Conservation (phyloP, 805 yeast species). For the Saturnispora serradocipensis region DNA sequence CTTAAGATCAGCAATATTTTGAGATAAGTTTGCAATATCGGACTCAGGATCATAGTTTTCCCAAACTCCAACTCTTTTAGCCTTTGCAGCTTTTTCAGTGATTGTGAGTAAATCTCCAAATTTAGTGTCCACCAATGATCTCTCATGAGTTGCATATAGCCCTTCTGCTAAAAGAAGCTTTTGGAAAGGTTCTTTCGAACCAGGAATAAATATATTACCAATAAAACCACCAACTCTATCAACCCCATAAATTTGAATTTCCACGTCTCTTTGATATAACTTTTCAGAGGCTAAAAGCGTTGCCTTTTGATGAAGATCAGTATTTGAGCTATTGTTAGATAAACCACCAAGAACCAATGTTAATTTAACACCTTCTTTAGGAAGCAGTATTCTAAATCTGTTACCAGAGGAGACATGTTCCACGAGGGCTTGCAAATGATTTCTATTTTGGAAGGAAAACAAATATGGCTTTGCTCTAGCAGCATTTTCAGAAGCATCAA, state of each 20-base stretch:
- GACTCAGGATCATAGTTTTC: slow-evolving; percentile 39
- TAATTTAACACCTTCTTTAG: slow-evolving; percentile 62
- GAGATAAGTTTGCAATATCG: slow-evolving; percentile 21
- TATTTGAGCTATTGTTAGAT: slow-evolving; percentile 31
- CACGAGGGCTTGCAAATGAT: slow-evolving; percentile 56
- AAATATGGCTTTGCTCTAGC: slow-evolving; percentile 67
- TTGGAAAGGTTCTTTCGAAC: slow-evolving; percentile 48
- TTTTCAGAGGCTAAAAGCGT: slow-evolving; percentile 43
- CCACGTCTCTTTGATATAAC: slow-evolving; percentile 64
- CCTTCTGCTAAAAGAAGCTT: slow-evolving; percentile 52
- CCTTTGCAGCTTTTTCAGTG: slow-evolving; percentile 57
- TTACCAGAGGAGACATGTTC: slow-evolving; percentile 65
- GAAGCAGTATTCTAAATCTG: slow-evolving; percentile 55
- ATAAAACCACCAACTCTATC: slow-evolving; percentile 79
- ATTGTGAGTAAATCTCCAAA: slow-evolving; percentile 43
- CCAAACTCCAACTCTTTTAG: slow-evolving; percentile 58
- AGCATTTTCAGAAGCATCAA: slow-evolving; percentile 71
- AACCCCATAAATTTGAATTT: slow-evolving; percentile 54
- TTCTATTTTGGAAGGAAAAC: slow-evolving; percentile 58
- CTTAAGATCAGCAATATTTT: slow-evolving; percentile 17
- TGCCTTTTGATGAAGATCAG: slow-evolving; percentile 39
- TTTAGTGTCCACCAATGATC: slow-evolving; percentile 51
- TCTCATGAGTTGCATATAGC: slow-evolving; percentile 52
- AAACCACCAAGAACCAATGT: slow-evolving; percentile 73
- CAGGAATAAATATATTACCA: slow-evolving; percentile 53